Base-by-base conservation (phyloP, 2,329 filamentous ascomycete genomes). In the Fusarium tricinctum region DNA sequence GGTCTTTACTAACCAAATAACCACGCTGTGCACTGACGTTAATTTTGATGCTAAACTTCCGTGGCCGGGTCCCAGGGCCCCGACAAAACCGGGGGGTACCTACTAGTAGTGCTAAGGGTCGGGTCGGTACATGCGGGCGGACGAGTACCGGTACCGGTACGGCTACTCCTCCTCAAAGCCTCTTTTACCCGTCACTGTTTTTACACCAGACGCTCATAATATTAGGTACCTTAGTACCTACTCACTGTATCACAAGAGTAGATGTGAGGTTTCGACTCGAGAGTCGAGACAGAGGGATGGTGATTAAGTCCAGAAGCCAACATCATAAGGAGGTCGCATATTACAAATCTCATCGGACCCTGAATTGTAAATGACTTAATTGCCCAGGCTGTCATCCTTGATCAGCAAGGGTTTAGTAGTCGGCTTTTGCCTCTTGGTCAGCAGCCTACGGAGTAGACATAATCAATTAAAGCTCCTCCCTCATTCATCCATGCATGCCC, bases 341-440 rank as follows among this genome's bases (percentile, higher is more conserved):
- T 63, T 43, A 51, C 30, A 40, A 40, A 63, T 63, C 33, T 46
- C 19, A 51, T 51, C 45, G 33, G 59, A 64, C 51, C 59, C 59
- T 64, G 45, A 51, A 58, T 38, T 28, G 45, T 28, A 46, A 28
- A 45, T 57, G 50, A 52, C 53, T 51, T 63, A 35, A 32, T 57
- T 53, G 50, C 45, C 50, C 45, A 20, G 60, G 28, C 50, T 57
- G 61, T 62, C 68, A 66, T 61, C 59, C 63, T 63, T 66, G 56
- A 73, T 73, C 64, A 70, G 61, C 59, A 57, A 43, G 50, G 59
- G 42, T 23, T 23, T 23, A 8, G 23, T 64, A 38, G 17, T 38
- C 12, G 17, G 20, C 19, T 23, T 65, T 59, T 51, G 59, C 26
- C 45, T 64, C 53, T 60, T 65, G 60, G 62, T 65, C 40, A 53